A percentile compares a stretch with the other conserved stretches of the same genome.
Conservation (phyloP, 805 yeast species). For the Saccharomycopsis schoenii region DNA sequence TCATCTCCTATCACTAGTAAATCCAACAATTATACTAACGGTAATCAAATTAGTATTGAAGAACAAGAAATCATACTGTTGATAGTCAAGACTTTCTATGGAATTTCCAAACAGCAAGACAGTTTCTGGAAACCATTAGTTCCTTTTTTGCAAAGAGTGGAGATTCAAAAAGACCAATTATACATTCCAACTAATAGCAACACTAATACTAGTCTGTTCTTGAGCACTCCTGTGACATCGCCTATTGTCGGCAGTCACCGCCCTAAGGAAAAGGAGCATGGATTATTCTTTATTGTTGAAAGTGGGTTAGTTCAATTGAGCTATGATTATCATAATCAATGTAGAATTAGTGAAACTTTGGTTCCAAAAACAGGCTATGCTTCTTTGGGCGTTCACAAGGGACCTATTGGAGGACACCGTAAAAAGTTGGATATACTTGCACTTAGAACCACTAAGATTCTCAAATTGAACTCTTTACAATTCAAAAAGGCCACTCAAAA, state of each 20-base stretch:
- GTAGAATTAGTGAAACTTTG: constrained; percentile 37
- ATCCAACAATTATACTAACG: not conserved
- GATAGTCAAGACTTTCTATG: constrained; percentile 54
- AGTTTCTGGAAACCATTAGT: constrained; percentile 52
- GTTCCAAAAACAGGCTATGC: constrained; percentile 73
- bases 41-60: constrained; percentile 19
- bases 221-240: not conserved
- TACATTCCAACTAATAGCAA: constrained; percentile 20
- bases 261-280: constrained; percentile 31
- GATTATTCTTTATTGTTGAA: constrained; percentile 42
- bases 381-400: constrained; percentile 31
- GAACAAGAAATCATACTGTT: constrained; percentile 26
- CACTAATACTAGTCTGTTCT: not conserved
- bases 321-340: constrained; percentile 35
- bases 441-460: constrained; percentile 28
- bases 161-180: constrained; percentile 34
- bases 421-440: constrained; percentile 33
- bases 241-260: not conserved
- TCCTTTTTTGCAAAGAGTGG: constrained; percentile 40
- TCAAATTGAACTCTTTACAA: constrained; percentile 30
- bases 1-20: not conserved
- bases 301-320: constrained; percentile 36
- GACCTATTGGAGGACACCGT: constrained; percentile 28
- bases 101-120: constrained; percentile 39
- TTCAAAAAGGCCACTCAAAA: constrained; percentile 28